phyloP scores from a whole-genome alignment of 768 basidiomycete species.

The Calocybe gangraenosa region DNA sequence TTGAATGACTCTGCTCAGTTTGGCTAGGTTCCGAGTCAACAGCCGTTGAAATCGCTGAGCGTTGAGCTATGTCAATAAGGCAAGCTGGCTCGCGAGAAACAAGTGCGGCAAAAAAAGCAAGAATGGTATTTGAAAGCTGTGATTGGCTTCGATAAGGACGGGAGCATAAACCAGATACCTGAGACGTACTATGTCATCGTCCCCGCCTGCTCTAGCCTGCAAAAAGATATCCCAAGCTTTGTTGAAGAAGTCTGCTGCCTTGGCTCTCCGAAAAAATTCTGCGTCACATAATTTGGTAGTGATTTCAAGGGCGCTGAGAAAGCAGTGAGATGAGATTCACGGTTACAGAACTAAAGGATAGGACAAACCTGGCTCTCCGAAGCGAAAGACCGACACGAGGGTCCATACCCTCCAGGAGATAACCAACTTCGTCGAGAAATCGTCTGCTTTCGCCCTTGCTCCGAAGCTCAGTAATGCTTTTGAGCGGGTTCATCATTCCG shows the following conservation, averaged over 20 bases:
- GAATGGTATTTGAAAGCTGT: slow-evolving; percentile 62
- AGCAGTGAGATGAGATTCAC: neutral
- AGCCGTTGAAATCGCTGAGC: slow-evolving; percentile 13
- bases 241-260: slow-evolving; percentile 67
- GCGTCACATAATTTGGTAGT: slow-evolving; percentile 66
- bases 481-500: slow-evolving; percentile 69
- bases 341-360: neutral
- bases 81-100: slow-evolving; percentile 56
- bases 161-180: neutral
- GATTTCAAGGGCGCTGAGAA: slow-evolving; percentile 67
- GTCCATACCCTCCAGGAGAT: slow-evolving; percentile 78
- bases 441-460: slow-evolving; percentile 77
- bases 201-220: slow-evolving; percentile 52
- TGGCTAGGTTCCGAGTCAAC: slow-evolving; percentile 6
- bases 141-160: neutral
- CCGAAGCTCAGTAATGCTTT: slow-evolving; percentile 77
- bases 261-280: slow-evolving; percentile 78
- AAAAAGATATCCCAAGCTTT: slow-evolving; percentile 67
- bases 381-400: slow-evolving; percentile 46
- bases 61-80: slow-evolving; percentile 49
- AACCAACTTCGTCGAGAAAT: slow-evolving; percentile 82
- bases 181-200: slow-evolving; percentile 46
- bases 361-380: slow-evolving; percentile 60
- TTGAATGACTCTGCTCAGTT: slow-evolving; percentile 9
- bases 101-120: slow-evolving; percentile 59